Percentiles rank a stretch among this genome's conserved stretches.
Conservation (phyloP, 345 rosid genomes). For the Eutrema japonicum region DNA sequence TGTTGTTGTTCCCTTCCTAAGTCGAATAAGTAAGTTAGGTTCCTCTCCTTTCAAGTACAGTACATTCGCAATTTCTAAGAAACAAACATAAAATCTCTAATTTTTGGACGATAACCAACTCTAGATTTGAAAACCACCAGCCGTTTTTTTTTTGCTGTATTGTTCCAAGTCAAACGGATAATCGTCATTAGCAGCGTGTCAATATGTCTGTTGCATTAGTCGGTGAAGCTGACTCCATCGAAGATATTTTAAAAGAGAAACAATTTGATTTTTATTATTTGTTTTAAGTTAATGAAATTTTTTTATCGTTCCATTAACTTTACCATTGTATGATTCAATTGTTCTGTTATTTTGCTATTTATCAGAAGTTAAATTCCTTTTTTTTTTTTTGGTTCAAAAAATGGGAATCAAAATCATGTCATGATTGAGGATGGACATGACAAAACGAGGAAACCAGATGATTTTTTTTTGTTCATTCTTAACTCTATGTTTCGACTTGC, state of each 20-base stretch:
- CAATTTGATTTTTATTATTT: neutral
- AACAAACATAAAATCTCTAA: too few relatives aligned
- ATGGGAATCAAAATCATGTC: slow-evolving; percentile 11
- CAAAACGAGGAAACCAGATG: slow-evolving; percentile 28
- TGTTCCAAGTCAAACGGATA: too few relatives aligned
- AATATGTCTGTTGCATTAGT: neutral
- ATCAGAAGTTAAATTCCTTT: neutral
- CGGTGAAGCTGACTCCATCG: neutral
- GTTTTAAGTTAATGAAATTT: neutral
- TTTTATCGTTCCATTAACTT: too few relatives aligned
- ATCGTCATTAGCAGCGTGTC: too few relatives aligned
- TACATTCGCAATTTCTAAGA: neutral
- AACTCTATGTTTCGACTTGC: slow-evolving; percentile 26
- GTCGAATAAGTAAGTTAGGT: too few relatives aligned
- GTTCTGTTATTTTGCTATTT: too few relatives aligned
- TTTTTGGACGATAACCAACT: too few relatives aligned
- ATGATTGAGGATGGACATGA: slow-evolving; percentile 14
- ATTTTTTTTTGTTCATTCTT: neutral
- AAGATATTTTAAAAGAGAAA: neutral
- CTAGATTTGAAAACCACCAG: too few relatives aligned
- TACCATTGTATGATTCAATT: neutral
- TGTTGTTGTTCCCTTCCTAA: too few relatives aligned
- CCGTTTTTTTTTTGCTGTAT: too few relatives aligned
- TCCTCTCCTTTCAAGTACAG: too few relatives aligned
- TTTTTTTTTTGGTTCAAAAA: neutral